Conservation (phyloP, 78 protist species). For the Monocercomonoides exilis region DNA sequence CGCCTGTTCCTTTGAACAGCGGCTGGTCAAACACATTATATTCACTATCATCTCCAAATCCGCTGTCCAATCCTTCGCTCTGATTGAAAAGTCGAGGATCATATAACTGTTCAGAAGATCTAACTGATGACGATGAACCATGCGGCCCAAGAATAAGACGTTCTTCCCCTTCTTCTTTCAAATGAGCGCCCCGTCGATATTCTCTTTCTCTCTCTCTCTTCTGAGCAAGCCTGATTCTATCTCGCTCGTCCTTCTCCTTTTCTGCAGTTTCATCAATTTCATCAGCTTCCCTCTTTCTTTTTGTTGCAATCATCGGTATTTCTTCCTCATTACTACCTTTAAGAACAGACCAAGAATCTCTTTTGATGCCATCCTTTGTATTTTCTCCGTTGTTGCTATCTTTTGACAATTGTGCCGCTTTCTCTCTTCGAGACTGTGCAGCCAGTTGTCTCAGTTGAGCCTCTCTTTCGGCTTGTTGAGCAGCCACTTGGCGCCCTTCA, state of each 20-base stretch:
- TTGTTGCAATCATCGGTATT: too few relatives aligned
- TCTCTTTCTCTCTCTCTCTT: slow-evolving; percentile 38
- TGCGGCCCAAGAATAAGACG: not conserved
- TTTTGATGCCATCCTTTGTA: not conserved
- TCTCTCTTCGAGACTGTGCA: slow-evolving; percentile 28
- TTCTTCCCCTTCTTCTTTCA: not conserved
- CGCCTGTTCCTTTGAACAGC: slow-evolving; percentile 18
- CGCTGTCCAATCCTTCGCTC: slow-evolving; percentile 11
- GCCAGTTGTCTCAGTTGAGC: slow-evolving; percentile 47
- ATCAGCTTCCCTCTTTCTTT: not conserved
- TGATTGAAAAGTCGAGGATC: slow-evolving; percentile 85
- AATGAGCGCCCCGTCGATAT: slow-evolving; percentile 30
- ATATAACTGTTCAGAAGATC: slow-evolving; percentile 28
- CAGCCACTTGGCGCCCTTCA: slow-evolving; percentile 23
- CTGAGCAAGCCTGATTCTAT: slow-evolving; percentile 45
- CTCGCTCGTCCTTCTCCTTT: slow-evolving; percentile 40
- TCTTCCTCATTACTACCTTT: not conserved
- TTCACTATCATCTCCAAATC: slow-evolving; percentile 14
- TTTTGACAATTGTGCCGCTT: not conserved
- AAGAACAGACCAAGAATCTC: not conserved
- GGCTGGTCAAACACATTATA: slow-evolving; percentile 44
- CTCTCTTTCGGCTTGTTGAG: slow-evolving; percentile 62
- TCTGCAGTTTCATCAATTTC: slow-evolving; percentile 1
- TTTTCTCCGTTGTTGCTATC: not conserved
- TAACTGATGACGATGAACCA: not conserved